Percentiles rank a stretch among this genome's conserved stretches.
These are phyloP conservation scores for Podospora anserina DNA, from an alignment of 495 filamentous ascomycete genomes.

Conservation along the genomic window DNA sequence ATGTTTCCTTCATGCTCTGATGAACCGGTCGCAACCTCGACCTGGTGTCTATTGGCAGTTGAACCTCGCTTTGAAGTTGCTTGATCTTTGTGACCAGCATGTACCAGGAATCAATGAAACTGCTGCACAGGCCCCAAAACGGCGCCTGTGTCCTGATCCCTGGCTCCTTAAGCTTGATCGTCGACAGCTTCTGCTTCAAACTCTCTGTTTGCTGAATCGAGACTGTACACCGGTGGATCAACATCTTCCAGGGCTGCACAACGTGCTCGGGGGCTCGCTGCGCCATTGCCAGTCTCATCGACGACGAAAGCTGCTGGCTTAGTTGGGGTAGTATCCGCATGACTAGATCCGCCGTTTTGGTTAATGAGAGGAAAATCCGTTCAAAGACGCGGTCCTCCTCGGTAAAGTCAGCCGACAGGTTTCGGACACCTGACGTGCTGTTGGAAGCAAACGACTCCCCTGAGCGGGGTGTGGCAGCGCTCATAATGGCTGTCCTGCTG, in stretches of 20 bases:
- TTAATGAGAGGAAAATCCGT: constrained; percentile 69
- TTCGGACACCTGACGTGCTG: constrained; percentile 41
- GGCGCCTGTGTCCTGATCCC: constrained; percentile 68
- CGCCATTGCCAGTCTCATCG: constrained; percentile 43
- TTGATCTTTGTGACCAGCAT: constrained; percentile 69
- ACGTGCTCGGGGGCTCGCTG: constrained; percentile 47
- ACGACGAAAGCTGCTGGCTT: constrained; percentile 56
- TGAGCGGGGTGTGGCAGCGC: constrained; percentile 67
- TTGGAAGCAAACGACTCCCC: constrained; percentile 71
- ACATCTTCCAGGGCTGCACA: constrained; percentile 64
- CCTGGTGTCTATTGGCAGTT: constrained; percentile 64
- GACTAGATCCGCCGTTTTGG: constrained; percentile 62
- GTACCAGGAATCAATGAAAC: constrained; percentile 72
- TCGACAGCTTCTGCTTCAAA: constrained; percentile 67
- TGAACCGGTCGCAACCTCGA: constrained; percentile 72
- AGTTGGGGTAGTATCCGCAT: constrained; percentile 64
- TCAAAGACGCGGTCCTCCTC: constrained; percentile 80
- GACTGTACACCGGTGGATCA: constrained; percentile 62
- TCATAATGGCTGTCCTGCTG: constrained; percentile 47
- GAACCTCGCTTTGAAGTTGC: constrained; percentile 57
- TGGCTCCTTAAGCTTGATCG: constrained; percentile 79
- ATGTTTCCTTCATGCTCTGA: constrained; percentile 69
- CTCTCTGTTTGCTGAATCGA: constrained; percentile 63
- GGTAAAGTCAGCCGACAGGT: constrained; percentile 54
- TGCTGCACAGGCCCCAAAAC: constrained; percentile 80